Percentiles rank a stretch among this genome's conserved stretches.
phyloP scores from a whole-genome alignment of 2,329 filamentous ascomycete species.

The Mycosphaerella arachidis region DNA sequence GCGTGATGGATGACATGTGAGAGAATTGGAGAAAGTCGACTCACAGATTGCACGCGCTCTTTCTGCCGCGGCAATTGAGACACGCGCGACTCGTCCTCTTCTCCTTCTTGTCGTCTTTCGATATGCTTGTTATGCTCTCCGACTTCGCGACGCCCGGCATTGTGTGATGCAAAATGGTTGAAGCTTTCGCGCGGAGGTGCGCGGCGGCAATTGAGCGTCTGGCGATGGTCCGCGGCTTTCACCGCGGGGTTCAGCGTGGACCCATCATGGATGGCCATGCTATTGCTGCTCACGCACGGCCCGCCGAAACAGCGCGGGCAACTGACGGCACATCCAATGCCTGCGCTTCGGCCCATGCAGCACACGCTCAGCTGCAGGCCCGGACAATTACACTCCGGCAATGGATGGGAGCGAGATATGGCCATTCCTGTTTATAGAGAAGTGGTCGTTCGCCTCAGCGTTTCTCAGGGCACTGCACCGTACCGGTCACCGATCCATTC shows the following conservation, averaged over 20 bases:
- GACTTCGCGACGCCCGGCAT: slow-evolving; percentile 1
- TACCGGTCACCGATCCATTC: neutral
- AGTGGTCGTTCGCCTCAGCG: neutral
- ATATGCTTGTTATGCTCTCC: neutral
- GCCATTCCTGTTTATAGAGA: neutral
- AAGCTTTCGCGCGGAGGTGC: neutral
- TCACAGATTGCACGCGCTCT: slow-evolving; percentile 51
- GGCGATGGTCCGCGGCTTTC: neutral
- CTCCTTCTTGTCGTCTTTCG: slow-evolving; percentile 19
- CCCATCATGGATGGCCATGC: neutral
- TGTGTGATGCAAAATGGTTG: neutral
- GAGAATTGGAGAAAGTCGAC: slow-evolving; percentile 21
- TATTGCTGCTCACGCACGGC: neutral
- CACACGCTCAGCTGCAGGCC: neutral
- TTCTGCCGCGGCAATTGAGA: slow-evolving; percentile 47
- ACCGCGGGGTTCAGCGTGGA: neutral
- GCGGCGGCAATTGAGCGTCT: neutral
- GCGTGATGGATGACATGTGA: neutral
- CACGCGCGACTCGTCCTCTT: slow-evolving; percentile 37
- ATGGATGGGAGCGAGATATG: neutral
- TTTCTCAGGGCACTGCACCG: neutral
- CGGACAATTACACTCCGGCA: neutral
- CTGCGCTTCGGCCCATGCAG: neutral
- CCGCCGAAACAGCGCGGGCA: neutral
- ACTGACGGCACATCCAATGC: neutral